Percentiles rank a stretch among this genome's conserved stretches.
Conservation (phyloP, 2,329 filamentous ascomycete species). For the Akanthomyces uredinophilus region DNA sequence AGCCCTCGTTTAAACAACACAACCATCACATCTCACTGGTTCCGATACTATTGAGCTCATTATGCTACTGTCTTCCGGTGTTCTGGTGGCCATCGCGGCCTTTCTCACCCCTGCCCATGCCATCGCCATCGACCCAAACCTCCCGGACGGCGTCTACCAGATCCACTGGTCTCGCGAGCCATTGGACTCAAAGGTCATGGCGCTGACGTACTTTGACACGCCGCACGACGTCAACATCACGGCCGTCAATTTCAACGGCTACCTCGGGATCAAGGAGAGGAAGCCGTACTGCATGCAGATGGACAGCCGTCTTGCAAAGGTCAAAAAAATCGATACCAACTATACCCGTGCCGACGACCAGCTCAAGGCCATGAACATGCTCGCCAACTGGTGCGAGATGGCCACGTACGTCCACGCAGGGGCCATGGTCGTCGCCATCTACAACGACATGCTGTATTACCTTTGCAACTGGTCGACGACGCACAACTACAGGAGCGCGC, state of each 20-base stretch:
- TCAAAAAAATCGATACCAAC: neutral
- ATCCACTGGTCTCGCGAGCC: neutral
- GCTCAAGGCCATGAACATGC: neutral
- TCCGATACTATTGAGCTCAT: no score
- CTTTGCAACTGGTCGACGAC: conserved; percentile 2
- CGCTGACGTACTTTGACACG: neutral
- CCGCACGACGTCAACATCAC: conserved; percentile 9
- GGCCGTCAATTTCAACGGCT: neutral
- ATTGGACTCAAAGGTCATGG: no score
- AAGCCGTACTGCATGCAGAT: neutral
- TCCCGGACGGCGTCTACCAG: conserved; percentile 8
- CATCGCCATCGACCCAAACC: neutral
- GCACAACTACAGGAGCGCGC: no score
- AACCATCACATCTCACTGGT: no score
- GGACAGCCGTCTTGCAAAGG: neutral
- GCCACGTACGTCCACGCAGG: neutral
- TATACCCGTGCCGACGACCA: neutral
- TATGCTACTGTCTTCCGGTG: neutral
- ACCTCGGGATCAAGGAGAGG: neutral
- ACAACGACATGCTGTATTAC: conserved; percentile 10
- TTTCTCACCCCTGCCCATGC: neutral
- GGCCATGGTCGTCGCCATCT: neutral
- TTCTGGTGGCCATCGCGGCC: neutral
- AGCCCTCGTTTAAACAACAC: no score
- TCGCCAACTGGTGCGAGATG: conserved; percentile 13